phyloP scores from a whole-genome alignment of 371 early-diverging fungal species.

The Lichtheimia hyalospora region DNA sequence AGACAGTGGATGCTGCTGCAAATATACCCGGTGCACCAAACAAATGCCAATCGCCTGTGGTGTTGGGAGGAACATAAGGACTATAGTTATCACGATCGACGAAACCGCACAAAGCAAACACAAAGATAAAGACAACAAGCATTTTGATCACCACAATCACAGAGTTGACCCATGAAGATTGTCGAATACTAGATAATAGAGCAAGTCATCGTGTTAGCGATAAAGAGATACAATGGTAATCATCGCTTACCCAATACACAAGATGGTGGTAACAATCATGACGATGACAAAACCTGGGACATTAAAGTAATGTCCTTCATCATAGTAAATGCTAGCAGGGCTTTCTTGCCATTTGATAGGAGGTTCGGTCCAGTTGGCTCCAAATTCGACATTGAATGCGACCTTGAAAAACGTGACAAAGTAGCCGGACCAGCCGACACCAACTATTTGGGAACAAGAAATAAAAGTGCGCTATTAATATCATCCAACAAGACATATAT shows the following conservation, averaged over 20 bases:
- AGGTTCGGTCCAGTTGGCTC: slow-evolving; percentile 54
- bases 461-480: not conserved
- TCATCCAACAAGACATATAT: not conserved
- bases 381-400: slow-evolving; percentile 53
- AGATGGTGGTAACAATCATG: slow-evolving; percentile 55
- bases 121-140: slow-evolving; percentile 74
- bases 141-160: slow-evolving; percentile 75
- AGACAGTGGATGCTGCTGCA: slow-evolving; percentile 75
- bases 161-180: slow-evolving; percentile 73
- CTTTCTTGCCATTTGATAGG: slow-evolving; percentile 58
- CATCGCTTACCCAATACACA: slow-evolving; percentile 58
- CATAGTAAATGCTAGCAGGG: slow-evolving; percentile 33
- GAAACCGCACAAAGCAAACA: slow-evolving; percentile 64
- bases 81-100: slow-evolving; percentile 68
- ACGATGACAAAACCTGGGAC: slow-evolving; percentile 72
- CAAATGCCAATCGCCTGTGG: slow-evolving; percentile 42
- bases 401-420: slow-evolving; percentile 67
- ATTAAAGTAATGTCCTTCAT: slow-evolving; percentile 64
- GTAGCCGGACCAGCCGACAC: slow-evolving; percentile 80
- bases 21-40: slow-evolving; percentile 76
- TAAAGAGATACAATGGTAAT: not conserved
- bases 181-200: slow-evolving; percentile 45
- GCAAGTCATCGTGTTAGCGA: not conserved
- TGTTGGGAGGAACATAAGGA: slow-evolving; percentile 79
- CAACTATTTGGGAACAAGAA: slow-evolving; percentile 17